Percentiles rank a stretch among this genome's conserved stretches.
Evolutionary conservation across 225 moss, liverwort and hornwort species (phyloP).

Genomic region (Antitrichia curtipendula): DNA sequence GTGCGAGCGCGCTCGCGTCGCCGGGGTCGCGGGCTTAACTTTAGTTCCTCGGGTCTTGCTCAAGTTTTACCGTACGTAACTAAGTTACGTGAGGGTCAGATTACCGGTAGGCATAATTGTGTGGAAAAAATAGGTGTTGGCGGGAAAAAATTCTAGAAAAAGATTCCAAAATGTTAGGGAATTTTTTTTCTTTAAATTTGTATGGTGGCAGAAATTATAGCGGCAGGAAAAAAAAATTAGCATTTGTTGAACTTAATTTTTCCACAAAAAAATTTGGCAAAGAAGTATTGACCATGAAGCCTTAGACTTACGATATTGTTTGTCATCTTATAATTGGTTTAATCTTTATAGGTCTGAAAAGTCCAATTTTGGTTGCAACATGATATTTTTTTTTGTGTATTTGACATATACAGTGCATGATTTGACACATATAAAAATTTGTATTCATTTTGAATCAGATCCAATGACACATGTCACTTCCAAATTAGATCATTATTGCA

Average conservation of each 20-base stretch:
- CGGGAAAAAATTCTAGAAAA: not conserved
- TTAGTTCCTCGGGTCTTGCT: not conserved
- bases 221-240: not conserved
- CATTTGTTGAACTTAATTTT: fast-evolving
- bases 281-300: fast-evolving
- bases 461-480: not conserved
- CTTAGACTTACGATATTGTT: fast-evolving
- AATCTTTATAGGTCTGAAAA: fast-evolving
- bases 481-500: not conserved
- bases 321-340: not conserved
- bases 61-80: not conserved
- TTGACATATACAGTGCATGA: not conserved
- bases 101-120: not conserved
- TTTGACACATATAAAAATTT: not conserved
- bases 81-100: not conserved
- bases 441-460: not conserved
- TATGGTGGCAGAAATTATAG: not conserved
- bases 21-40: not conserved
- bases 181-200: not conserved
- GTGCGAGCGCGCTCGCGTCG: not conserved
- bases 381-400: not conserved
- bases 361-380: fast-evolving
- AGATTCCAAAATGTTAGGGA: too few relatives aligned
- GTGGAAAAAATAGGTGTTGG: not conserved
- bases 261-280: fast-evolving